Evolutionary conservation across 331 rosid genomes (phyloP), one percentile per base, ranked within the genome.

Genomic region (Saraca asoca): DNA sequence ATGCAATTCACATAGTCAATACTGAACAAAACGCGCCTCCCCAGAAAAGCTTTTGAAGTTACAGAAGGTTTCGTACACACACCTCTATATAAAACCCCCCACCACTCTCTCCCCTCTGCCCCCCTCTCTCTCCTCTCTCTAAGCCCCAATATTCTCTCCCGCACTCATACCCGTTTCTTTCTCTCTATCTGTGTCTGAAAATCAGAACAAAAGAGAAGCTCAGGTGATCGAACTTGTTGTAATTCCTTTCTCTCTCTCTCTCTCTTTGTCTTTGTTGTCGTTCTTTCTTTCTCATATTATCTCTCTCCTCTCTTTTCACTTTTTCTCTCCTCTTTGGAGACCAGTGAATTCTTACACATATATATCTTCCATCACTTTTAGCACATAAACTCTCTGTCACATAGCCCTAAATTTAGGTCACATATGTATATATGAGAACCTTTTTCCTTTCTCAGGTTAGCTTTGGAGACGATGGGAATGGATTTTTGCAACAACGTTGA

Each of bases 281-380:
- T 55, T 66, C 37, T 77, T 60, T 46, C 33, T 52, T 57, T 31
- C 51, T 20, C n/a, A n/a, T n/a, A n/a, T n/a, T n/a, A n/a, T 71
- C 49, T 70, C 56, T 60, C 63, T 56, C 60, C 55, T 59, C 66
- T 71, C 54, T 54, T 52, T 12, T 67, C 69, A 15, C 7, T 11
- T 45, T 38, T 14, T 54, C 37, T 15, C 56, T 49, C 29, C 24
- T 18, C 53, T 50, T 41, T 75, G 37, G 81, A 72, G 85, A 79
- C 83, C 81, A 77, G 83, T 73, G 88, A 80, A 49, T 42, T 56
- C 60, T 49, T n/a, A n/a, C 38, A 69, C 38, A 29, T 14, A 41
- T 17, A 39, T 64, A 6, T 0, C 0, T 0, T 42, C 12, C 55
- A 17, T n/a, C n/a, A n/a, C n/a, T n/a, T n/a, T n/a, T n/a, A n/a